Conservation (phyloP, 1,284 basidiomycete genomes). For the Trametes pubescens region DNA sequence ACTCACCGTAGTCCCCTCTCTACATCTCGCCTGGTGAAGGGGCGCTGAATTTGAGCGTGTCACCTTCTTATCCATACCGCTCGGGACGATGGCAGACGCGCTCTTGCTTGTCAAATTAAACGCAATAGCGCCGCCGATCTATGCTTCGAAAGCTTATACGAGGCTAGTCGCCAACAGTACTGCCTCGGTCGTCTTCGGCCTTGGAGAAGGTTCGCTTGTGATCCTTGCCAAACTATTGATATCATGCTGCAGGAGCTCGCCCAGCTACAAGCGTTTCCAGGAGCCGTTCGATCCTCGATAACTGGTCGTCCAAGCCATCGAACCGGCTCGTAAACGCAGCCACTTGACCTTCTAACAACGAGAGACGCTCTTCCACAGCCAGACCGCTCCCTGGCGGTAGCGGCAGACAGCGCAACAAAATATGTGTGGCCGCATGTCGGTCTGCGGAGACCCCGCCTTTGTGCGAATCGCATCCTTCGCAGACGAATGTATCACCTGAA, state of each 20-base stretch:
- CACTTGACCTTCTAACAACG: neutral
- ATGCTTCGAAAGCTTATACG: no score
- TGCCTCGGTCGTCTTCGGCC: no score
- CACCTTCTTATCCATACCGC: no score
- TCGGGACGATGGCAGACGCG: no score
- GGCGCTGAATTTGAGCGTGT: no score
- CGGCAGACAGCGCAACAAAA: conserved; percentile 1
- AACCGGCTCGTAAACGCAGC: neutral
- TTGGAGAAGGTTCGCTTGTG: no score
- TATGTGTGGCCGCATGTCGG: neutral
- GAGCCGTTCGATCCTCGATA: neutral
- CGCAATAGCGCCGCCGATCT: no score
- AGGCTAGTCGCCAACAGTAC: no score
- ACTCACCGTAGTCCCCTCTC: no score
- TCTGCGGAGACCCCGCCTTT: neutral
- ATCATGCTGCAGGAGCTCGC: neutral
- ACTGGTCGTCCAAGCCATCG: neutral
- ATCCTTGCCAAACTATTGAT: neutral
- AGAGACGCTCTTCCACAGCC: neutral
- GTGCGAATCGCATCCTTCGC: neutral
- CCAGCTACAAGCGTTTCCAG: neutral
- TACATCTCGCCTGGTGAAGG: no score
- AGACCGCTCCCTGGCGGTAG: neutral
- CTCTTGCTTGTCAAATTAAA: no score
- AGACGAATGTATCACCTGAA: neutral